phyloP scores from a whole-genome alignment of 345 rosid species.

The Eucalyptus microcorys region DNA sequence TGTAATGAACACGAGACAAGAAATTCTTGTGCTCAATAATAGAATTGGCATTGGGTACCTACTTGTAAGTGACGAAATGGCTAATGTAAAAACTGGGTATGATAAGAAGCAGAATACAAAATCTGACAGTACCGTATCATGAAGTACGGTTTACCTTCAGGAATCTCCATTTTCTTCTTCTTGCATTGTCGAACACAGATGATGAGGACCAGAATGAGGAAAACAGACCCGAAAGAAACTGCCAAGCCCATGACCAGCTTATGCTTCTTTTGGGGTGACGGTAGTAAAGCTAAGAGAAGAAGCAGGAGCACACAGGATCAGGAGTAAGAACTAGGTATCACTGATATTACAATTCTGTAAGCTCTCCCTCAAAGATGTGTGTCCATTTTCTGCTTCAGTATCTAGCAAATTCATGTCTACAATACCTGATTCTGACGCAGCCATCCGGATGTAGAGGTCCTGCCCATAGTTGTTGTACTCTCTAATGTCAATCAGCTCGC shows the following conservation, averaged over 20 bases:
- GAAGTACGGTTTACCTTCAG: neutral
- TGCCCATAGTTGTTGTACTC: neutral
- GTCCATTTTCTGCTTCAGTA: neutral
- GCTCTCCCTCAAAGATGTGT: neutral
- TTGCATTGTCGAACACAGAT: neutral
- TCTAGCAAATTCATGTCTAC: neutral
- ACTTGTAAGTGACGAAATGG: neutral
- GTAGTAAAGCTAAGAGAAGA: neutral
- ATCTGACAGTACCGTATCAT: neutral
- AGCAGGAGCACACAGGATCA: neutral
- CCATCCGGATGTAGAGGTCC: conserved; percentile 1
- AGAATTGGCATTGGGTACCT: neutral
- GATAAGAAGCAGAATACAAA: neutral
- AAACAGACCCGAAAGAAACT: neutral
- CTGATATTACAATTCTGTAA: neutral
- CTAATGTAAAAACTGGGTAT: neutral
- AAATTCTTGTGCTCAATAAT: neutral
- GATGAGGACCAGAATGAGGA: neutral
- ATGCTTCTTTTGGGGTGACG: neutral
- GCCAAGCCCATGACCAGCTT: neutral
- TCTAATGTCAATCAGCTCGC: neutral
- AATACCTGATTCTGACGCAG: neutral
- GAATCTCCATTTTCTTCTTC: neutral
- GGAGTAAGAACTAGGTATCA: neutral
- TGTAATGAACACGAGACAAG: neutral